Evolutionary conservation across 140 eudicot genomes (phyloP), one percentile per base, ranked within the genome.

Genomic region (Oenanthe javanica): DNA sequence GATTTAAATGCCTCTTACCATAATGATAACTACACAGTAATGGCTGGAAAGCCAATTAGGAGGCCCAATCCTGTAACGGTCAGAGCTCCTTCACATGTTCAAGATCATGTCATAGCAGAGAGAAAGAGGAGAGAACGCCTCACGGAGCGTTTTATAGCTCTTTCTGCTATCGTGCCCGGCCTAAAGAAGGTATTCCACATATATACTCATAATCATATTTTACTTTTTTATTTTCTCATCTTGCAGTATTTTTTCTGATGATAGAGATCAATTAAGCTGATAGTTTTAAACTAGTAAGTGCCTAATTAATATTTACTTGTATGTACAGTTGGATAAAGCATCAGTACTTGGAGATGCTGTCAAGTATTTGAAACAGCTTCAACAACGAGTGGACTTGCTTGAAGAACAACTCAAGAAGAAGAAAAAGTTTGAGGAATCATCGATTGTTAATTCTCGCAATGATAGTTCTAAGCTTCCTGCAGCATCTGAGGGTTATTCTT

Each of bases 281-380:
- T 52, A 52, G 45, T 42, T 42, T 42, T 2, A 45, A 71, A 42
- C 49, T 71, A 42, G 40, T 5, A 16, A 40, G 13, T 38, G 9
- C 57, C 1, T 71, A 31, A 31, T 31, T 31, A 31, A 31, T 31
- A 31, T 31, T 6, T 4, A 80, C 36, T 0, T 80, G 14, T 55
- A 25, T 25, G 72, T 52, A 19, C 81, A 90, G 94, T 54, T 88
- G 86, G 92, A 90, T 77, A 90, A 90, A 75, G 87, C 92, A 19
- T 82, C 90, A 6, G 85, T 88, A 40, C 84, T 90, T 16, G 92
- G 84, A 81, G 92, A 90, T 85, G 89, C 94, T 52, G 83, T 80
- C 18, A 83, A 83, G 75, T 80, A 88, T 82, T 70, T 90, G 50
- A 86, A 86, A 81, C 72, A 83, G 47, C 90, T 90, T 78, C 89